Conservation (phyloP, 1,284 basidiomycete genomes). For the Anthracocystis panici-leucophaei region DNA sequence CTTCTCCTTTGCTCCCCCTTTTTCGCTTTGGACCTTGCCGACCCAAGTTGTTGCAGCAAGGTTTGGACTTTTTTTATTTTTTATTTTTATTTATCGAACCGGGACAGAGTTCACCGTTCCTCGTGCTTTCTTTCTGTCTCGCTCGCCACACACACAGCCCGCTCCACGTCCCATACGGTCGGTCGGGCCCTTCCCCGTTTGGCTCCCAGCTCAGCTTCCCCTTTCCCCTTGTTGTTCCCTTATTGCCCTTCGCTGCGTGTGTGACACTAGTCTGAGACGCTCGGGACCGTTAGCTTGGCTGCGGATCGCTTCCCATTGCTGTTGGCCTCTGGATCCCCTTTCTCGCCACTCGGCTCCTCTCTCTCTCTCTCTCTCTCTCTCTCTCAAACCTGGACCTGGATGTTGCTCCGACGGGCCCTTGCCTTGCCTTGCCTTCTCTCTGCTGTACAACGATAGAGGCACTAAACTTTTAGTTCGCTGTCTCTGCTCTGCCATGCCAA, state of each 20-base stretch:
- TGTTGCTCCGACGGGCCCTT: not conserved
- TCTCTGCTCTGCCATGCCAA: not conserved
- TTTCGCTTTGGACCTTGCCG: not conserved
- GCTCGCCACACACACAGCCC: not conserved
- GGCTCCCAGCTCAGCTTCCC: no score
- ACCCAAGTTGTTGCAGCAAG: conserved; percentile 2
- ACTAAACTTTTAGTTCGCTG: not conserved
- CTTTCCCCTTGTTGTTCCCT: no score
- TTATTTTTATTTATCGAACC: no score
- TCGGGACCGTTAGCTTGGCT: not conserved
- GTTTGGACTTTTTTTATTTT: not conserved
- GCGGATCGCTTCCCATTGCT: not conserved
- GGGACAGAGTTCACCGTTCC: not conserved
- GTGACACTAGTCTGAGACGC: conserved; percentile 1
- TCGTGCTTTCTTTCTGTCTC: not conserved
- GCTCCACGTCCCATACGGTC: not conserved
- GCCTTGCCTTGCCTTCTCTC: not conserved
- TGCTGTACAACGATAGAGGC: not conserved
- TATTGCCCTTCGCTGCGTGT: not conserved
- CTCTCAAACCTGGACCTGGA: not conserved
- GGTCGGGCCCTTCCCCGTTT: conserved; percentile 1
- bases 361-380: not conserved
- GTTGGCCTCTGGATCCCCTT: not conserved
- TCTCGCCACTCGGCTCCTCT: not conserved
- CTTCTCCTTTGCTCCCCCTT: not conserved